Evolutionary conservation across 208 protist species (phyloP), one percentile per base, ranked within the genome.

Genomic region (Trypanosoma boissoni): DNA sequence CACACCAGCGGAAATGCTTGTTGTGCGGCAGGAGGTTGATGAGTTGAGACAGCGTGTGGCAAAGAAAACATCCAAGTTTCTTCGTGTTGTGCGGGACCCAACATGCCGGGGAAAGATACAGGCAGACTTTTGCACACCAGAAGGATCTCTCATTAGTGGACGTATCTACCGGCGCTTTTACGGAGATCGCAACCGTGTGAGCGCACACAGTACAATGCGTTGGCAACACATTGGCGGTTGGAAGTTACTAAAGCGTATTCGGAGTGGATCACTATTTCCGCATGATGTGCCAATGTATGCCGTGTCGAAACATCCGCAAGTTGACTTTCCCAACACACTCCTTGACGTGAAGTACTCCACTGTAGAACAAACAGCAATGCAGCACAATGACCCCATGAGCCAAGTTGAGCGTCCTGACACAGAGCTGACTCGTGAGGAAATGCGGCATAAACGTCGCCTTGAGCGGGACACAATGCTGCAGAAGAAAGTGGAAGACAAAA

Each of bases 181-280:
- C 61, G 86, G 86, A 12, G 80, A 87, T 60, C 70, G 67, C 63
- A 83, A 86, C 68, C 70, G 68, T 42, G 73, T 80, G 6, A 76
- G 58, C 32, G n/a, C 80, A 80, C 78, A 72, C 39, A 58, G 68
- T 42, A 91, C 86, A 41, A 71, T 93, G 71, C 83, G 82, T 6
- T 94, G 88, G 85, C 88, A 94, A 54, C 76, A 92, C 78, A 85
- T 94, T 60, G 88, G 88, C n/a, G 88, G 88, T 14, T 94, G 84
- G 80, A 91, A 86, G 65, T 61, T 92, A 50, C 65, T 94, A 43
- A 80, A 81, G 70, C 72, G 88, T 29, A 73, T 78, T 18, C 64
- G 60, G 26, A 79, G 76, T 39, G 88, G 88, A 26, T 86, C 78
- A 3, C 72, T 94, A 12, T 92, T 94, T 58, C 88, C 88, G 18